A percentile compares a stretch with the other conserved stretches of the same genome.
Conservation (phyloP, 2,329 filamentous ascomycete genomes). For the Neofusicoccum ribis region DNA sequence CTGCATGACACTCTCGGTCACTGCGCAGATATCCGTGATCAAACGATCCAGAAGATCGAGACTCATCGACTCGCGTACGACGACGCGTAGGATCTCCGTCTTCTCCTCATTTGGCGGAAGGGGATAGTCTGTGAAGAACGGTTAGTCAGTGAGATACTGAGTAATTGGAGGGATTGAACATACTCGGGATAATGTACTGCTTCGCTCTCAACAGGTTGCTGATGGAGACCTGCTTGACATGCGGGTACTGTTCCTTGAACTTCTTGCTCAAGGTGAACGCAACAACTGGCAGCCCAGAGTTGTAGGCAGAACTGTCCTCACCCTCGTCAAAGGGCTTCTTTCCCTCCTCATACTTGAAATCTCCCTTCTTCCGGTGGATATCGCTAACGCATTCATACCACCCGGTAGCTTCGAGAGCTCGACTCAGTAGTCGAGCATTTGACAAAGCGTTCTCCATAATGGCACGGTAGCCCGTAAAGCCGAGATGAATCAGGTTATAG, state of each 20-base stretch:
- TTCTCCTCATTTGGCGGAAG: slow-evolving; percentile 62
- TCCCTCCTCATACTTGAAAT: slow-evolving; percentile 43
- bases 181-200: slow-evolving; percentile 70
- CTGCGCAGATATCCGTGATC: slow-evolving; percentile 59
- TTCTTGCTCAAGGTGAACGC: slow-evolving; percentile 64
- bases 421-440: slow-evolving; percentile 65
- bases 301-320: slow-evolving; percentile 61
- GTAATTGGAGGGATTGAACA: slow-evolving; percentile 23
- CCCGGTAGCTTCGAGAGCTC: slow-evolving; percentile 63
- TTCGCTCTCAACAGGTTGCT: slow-evolving; percentile 64
- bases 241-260: slow-evolving; percentile 61
- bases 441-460: slow-evolving; percentile 67
- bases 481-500: slow-evolving; percentile 71
- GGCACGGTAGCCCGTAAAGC: slow-evolving; percentile 63
- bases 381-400: slow-evolving; percentile 63
- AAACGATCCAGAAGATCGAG: slow-evolving; percentile 66
- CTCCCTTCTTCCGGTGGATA: slow-evolving; percentile 61
- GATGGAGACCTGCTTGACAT: slow-evolving; percentile 65
- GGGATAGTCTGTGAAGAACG: slow-evolving; percentile 54
- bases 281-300: slow-evolving; percentile 67
- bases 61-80: slow-evolving; percentile 67
- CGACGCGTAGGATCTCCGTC: slow-evolving; percentile 67
- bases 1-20: slow-evolving; percentile 63
- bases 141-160: not conserved
- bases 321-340: slow-evolving; percentile 46